Conservation (phyloP, 768 basidiomycete species). For the Tephrocybe sp. region DNA sequence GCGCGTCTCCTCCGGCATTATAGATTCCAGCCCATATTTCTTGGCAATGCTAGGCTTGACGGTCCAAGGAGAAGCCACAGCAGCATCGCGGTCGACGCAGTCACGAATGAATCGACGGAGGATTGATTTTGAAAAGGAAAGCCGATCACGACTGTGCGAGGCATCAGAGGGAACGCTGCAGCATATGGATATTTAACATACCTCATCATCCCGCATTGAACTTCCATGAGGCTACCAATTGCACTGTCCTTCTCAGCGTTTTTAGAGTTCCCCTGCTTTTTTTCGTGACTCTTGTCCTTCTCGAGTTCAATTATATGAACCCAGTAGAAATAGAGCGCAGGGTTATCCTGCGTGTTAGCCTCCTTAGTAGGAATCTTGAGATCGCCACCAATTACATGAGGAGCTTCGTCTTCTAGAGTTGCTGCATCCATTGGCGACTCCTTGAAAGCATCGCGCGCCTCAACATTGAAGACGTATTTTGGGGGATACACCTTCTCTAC, state of each 20-base stretch:
- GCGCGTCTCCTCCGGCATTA: slow-evolving; percentile 84
- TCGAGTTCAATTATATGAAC: slow-evolving; percentile 81
- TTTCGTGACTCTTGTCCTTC: slow-evolving; percentile 64
- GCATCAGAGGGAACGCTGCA: not conserved
- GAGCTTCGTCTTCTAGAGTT: slow-evolving; percentile 43
- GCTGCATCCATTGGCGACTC: slow-evolving; percentile 41
- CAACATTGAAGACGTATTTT: slow-evolving; percentile 43
- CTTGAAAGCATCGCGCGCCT: slow-evolving; percentile 49
- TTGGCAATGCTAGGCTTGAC: slow-evolving; percentile 85
- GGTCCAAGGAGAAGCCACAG: slow-evolving; percentile 93
- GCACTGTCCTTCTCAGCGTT: slow-evolving; percentile 56
- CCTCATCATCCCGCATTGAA: slow-evolving; percentile 80
- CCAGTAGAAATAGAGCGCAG: slow-evolving; percentile 82
- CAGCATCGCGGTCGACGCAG: slow-evolving; percentile 88
- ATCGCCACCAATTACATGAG: slow-evolving; percentile 76
- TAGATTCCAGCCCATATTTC: slow-evolving; percentile 78
- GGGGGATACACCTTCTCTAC: slow-evolving; percentile 79
- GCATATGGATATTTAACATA: slow-evolving; percentile 26
- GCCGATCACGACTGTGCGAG: slow-evolving; percentile 76
- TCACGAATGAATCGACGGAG: slow-evolving; percentile 95
- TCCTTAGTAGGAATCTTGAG: slow-evolving; percentile 74
- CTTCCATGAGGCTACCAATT: slow-evolving; percentile 79
- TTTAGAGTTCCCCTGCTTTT: slow-evolving; percentile 52
- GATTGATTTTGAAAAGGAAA: slow-evolving; percentile 96
- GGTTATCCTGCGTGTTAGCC: slow-evolving; percentile 70